Percentiles rank a stretch among this genome's conserved stretches.
Evolutionary conservation across 345 rosid species (phyloP).

Genomic region (Stellera chamaejasme): DNA sequence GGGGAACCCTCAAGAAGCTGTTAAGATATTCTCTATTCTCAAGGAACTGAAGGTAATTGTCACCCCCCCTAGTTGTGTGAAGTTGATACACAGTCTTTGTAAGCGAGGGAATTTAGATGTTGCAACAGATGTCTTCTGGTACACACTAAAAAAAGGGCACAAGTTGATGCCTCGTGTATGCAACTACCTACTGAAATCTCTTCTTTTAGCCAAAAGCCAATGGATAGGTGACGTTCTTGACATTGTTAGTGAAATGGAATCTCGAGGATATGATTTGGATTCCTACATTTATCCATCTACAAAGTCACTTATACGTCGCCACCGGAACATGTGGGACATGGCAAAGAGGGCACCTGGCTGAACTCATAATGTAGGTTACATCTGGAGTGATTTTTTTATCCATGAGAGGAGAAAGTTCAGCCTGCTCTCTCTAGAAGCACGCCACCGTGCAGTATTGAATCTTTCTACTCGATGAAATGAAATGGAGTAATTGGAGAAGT

Average conservation of each 20-base stretch:
- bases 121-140: conserved; percentile 56
- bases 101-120: conserved; percentile 37
- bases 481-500: too few species aligned
- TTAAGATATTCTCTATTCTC: conserved; percentile 53
- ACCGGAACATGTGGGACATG: conserved; percentile 7
- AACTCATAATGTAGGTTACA: neutral
- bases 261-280: conserved; percentile 53
- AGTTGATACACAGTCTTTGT: conserved; percentile 54
- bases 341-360: conserved; percentile 24
- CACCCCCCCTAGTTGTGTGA: conserved; percentile 73
- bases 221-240: conserved; percentile 24
- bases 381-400: too few species aligned
- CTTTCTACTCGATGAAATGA: too few species aligned
- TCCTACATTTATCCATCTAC: conserved; percentile 26
- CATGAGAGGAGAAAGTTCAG: too few species aligned
- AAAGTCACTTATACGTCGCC: conserved; percentile 23
- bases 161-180: conserved; percentile 44
- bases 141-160: conserved; percentile 59
- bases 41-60: conserved; percentile 37
- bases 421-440: too few species aligned
- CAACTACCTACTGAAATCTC: conserved; percentile 42
- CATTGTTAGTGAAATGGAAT: conserved; percentile 47
- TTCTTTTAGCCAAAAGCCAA: conserved; percentile 34
- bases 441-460: too few species aligned
- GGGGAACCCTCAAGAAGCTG: conserved; percentile 51